phyloP scores from a whole-genome alignment of 2,329 filamentous ascomycete genomes.

The Fusarium metavorans region DNA sequence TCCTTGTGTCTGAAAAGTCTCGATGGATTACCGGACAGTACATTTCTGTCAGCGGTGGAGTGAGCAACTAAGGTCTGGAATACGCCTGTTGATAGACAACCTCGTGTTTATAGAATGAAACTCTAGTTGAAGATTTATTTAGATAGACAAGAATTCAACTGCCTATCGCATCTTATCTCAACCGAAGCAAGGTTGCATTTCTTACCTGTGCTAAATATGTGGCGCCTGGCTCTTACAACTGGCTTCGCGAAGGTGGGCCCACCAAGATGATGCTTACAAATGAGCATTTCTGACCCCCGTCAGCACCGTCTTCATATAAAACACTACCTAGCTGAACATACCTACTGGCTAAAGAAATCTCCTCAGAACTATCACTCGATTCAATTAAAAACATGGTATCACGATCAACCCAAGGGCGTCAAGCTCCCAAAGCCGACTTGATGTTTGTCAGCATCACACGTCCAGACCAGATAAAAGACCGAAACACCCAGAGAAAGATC shows the following conservation, averaged over 20 bases:
- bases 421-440: not conserved
- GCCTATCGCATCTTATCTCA: not conserved
- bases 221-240: not conserved
- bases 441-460: slow-evolving; percentile 21
- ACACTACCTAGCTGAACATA: not conserved
- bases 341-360: not conserved
- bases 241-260: not conserved
- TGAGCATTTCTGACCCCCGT: not conserved
- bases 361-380: not conserved
- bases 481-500: slow-evolving; percentile 8
- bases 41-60: slow-evolving; percentile 18
- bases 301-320: not conserved
- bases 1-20: slow-evolving; percentile 19
- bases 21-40: slow-evolving; percentile 29
- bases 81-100: not conserved
- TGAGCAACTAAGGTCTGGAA: not conserved
- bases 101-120: not conserved
- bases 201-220: not conserved
- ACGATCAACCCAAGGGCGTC: not conserved
- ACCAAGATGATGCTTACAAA: not conserved
- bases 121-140: not conserved
- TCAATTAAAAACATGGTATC: not conserved
- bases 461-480: slow-evolving; percentile 9
- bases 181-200: not conserved
- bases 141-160: not conserved